Base-by-base conservation (phyloP, 1,284 basidiomycete genomes). In the Trametes sp. region DNA sequence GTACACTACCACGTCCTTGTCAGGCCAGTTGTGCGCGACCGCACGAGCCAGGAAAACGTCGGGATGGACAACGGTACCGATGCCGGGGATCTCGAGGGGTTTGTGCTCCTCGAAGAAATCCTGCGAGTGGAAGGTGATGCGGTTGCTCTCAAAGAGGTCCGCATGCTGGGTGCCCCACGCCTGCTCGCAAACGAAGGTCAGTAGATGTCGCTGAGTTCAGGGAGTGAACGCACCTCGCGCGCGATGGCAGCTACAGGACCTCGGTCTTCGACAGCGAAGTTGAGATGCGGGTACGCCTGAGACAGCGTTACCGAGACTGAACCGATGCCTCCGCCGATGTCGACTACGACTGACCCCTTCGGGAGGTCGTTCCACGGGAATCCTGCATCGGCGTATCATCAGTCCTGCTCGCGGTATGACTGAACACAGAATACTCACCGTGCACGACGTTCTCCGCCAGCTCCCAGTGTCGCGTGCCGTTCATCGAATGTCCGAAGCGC, bases 321-420 rank as follows among this genome's bases (percentile, higher is more conserved):
- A 7, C 90, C 90, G 42, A 90, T 87, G 0, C 90, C 90, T 3
- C 90, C 89, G 0, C 90, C 90, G 2, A 92, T 89, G 65, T 92
- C 90, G 4, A 92, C 85, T 29, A 92, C 76, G 7, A 84, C 74
- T 33, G 68, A 55, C 26, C 82, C 82, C 33, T 70, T 74, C 6
- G 82, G 80, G 23, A 92, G 78, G 11, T 81, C 77, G 19, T 77
- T 74, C 86, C 90, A 91, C 60, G 87, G 84, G 69, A 89, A 90
- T 14, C 82, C 89, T 90, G 64, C 46, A 46, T 29, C 14, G 11
- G 46, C 4, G 0, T 1, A 8, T 19, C 28, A 16, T 0, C 6
- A 1, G 1, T 29, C 10, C 8, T 36, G 11, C 6, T 1, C 5
- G 4, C 10, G 4, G 4, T 41, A 29, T 4, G 10, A 3, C 9